Percentiles rank a stretch among this genome's conserved stretches.
phyloP scores from a whole-genome alignment of 176 grass and related monocot genomes.

The Triticum dicoccoides region DNA sequence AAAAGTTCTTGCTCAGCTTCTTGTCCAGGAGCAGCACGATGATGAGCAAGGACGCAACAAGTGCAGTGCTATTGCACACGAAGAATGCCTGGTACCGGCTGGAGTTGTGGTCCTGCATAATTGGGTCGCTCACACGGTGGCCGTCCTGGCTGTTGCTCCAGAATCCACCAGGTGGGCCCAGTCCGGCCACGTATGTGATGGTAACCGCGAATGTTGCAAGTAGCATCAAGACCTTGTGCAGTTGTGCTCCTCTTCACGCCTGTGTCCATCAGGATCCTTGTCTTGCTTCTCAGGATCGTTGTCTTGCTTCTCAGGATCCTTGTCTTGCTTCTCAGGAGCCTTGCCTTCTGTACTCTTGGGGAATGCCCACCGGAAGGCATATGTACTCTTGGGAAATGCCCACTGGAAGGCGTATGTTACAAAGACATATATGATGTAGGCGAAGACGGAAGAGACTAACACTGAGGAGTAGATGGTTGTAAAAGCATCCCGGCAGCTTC shows the following conservation, averaged over 20 bases:
- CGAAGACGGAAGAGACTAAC: neutral
- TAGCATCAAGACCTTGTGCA: constrained; percentile 3
- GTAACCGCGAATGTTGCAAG: constrained; percentile 19
- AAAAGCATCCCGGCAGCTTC: neutral
- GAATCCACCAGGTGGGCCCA: constrained; percentile 36
- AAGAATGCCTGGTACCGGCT: constrained; percentile 19
- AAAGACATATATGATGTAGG: neutral
- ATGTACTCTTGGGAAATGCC: too few relatives aligned
- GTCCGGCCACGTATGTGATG: constrained; percentile 29
- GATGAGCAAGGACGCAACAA: constrained; percentile 17
- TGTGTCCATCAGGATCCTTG: neutral
- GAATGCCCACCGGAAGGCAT: too few relatives aligned
- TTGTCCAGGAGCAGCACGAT: constrained; percentile 15
- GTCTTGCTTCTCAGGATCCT: neutral
- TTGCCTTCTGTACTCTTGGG: neutral
- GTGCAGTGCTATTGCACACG: constrained; percentile 18
- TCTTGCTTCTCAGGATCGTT: neutral
- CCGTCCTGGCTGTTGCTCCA: neutral
- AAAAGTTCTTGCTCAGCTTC: neutral
- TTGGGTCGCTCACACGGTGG: neutral
- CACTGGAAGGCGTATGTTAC: too few relatives aligned
- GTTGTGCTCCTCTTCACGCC: neutral
- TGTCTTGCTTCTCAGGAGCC: neutral
- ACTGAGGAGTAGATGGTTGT: neutral
- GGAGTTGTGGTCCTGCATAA: neutral